Evolutionary conservation across 2,329 filamentous ascomycete species (phyloP).

Genomic region (Apiospora arundinis): DNA sequence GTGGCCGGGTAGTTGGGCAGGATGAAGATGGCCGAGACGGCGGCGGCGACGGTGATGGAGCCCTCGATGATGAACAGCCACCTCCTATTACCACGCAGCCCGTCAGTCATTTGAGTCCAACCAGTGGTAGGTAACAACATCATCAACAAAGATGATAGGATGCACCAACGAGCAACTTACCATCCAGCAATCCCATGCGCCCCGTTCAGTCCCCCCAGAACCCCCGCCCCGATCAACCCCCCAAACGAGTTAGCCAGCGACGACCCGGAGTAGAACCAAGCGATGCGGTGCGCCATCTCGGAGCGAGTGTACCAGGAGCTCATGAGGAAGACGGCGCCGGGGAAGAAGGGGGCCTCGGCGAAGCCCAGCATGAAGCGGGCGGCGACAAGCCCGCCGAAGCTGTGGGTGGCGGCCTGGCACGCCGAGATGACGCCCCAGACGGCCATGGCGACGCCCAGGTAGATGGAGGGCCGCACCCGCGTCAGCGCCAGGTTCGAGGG

Average conservation of each 20-base stretch:
- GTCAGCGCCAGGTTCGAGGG: slow-evolving; percentile 54
- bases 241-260: slow-evolving; percentile 50
- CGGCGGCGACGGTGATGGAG: slow-evolving; percentile 46
- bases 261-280: slow-evolving; percentile 50
- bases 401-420: slow-evolving; percentile 52
- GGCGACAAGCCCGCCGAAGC: slow-evolving; percentile 46
- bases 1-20: slow-evolving; percentile 61
- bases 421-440: slow-evolving; percentile 54
- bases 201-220: slow-evolving; percentile 50
- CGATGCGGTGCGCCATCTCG: slow-evolving; percentile 54
- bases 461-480: slow-evolving; percentile 47
- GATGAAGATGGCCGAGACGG: slow-evolving; percentile 42
- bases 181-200: slow-evolving; percentile 47
- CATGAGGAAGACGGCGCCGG: slow-evolving; percentile 52
- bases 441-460: slow-evolving; percentile 47
- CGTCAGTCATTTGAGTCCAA: no score
- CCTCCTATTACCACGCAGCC: slow-evolving; percentile 30
- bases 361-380: slow-evolving; percentile 52
- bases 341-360: slow-evolving; percentile 55
- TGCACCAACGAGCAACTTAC: slow-evolving; percentile 26
- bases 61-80: slow-evolving; percentile 48
- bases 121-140: no score
- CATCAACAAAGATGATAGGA: neutral
- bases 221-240: slow-evolving; percentile 53
- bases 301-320: slow-evolving; percentile 56